These are phyloP conservation scores for Gentiana straminea DNA, from an alignment of 257 asterid genomes.

Conservation along the genomic window DNA sequence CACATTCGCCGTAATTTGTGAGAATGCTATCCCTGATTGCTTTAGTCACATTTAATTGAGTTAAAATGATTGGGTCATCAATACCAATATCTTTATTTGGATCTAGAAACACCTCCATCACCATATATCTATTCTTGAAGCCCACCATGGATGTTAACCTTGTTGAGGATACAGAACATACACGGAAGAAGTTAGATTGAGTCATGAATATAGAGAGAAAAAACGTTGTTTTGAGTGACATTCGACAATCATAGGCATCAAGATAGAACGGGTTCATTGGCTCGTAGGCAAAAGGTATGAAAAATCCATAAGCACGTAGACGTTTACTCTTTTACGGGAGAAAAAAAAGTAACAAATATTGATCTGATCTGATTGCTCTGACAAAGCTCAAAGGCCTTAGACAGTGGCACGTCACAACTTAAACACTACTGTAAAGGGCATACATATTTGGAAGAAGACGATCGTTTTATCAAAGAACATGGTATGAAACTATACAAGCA, in stretches of 20 bases:
- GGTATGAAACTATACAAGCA: no score
- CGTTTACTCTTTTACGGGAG: no score
- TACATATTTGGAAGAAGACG: no score
- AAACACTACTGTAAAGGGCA: no score
- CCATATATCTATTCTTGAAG: constrained; percentile 77
- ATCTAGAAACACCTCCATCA: constrained; percentile 78
- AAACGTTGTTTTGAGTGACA: not conserved
- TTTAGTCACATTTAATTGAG: constrained; percentile 43
- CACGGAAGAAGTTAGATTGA: not conserved
- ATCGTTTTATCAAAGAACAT: no score
- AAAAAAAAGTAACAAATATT: not conserved
- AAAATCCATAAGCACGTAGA: not conserved
- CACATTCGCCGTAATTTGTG: constrained; percentile 81
- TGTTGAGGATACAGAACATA: not conserved
- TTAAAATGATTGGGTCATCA: constrained; percentile 62
- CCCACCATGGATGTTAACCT: constrained; percentile 58
- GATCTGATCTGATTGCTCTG: not conserved
- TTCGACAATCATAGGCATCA: not conserved
- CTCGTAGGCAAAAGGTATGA: not conserved
- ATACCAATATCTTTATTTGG: constrained; percentile 44
- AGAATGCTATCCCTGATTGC: constrained; percentile 64
- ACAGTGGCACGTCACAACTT: not conserved
- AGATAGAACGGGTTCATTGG: no score
- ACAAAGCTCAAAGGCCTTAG: not conserved
- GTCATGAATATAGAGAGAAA: not conserved